phyloP scores from a whole-genome alignment of 2,329 filamentous ascomycete genomes.

The Phialophora tarda region DNA sequence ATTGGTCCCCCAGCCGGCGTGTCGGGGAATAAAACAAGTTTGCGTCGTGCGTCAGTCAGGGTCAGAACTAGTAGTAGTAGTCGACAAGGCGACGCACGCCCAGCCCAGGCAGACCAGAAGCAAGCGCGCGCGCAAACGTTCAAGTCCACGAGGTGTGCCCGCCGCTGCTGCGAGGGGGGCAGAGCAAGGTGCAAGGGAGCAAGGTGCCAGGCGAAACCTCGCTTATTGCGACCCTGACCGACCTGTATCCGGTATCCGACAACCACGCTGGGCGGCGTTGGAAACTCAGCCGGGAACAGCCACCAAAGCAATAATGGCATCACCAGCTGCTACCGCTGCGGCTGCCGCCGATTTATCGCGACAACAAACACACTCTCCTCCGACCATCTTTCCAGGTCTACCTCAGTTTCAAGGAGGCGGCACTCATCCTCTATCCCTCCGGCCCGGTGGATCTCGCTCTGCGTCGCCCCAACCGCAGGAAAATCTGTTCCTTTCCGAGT shows the following conservation, averaged over 20 bases:
- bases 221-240: background rate
- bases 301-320: background rate
- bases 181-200: background rate
- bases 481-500: slow-evolving; percentile 7
- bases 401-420: slow-evolving; percentile 18
- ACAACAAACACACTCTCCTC: slow-evolving; percentile 15
- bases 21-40: slow-evolving; percentile 35
- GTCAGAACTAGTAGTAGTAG: background rate
- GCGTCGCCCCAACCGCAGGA: slow-evolving; percentile 29
- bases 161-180: too few relatives aligned
- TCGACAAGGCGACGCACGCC: background rate
- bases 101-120: background rate
- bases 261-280: background rate
- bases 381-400: slow-evolving; percentile 5
- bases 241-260: background rate
- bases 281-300: background rate
- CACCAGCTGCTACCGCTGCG: background rate
- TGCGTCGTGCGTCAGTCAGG: background rate
- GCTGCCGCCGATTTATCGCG: slow-evolving; percentile 13
- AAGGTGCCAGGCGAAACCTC: background rate
- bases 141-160: too few relatives aligned
- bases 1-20: slow-evolving; percentile 3
- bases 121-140: too few relatives aligned
- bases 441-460: slow-evolving; percentile 35
- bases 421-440: slow-evolving; percentile 30